Evolutionary conservation across 768 basidiomycete species (phyloP).

Genomic region (Asterophora parasitica): DNA sequence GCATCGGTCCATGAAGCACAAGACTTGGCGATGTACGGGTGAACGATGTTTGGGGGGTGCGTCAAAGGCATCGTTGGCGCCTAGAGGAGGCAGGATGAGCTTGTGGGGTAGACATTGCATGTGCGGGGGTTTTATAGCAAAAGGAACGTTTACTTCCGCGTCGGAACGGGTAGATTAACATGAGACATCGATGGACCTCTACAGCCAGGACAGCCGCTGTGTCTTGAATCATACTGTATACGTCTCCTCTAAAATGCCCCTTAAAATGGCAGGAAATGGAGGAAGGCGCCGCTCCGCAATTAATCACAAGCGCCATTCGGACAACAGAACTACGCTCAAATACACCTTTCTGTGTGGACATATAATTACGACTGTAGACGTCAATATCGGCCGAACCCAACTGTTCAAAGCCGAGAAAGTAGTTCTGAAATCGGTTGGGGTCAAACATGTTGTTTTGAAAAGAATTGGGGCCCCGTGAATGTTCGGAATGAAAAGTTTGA

Average conservation of each 20-base stretch:
- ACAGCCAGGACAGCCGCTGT: too few species aligned
- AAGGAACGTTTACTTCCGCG: background rate
- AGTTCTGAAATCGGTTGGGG: too few species aligned
- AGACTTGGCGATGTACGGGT: slow-evolving; percentile 6
- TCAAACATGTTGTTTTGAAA: too few species aligned
- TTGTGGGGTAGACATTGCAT: background rate
- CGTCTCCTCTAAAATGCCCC: background rate
- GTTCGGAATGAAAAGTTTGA: too few species aligned
- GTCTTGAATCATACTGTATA: background rate
- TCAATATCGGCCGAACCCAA: too few species aligned
- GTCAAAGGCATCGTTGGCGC: background rate
- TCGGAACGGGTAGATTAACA: background rate
- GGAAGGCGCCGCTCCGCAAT: background rate
- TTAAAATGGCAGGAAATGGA: background rate
- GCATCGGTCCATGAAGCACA: slow-evolving; percentile 15
- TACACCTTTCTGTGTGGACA: too few species aligned
- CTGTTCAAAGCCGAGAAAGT: too few species aligned
- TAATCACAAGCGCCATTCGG: background rate
- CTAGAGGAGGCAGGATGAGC: too few species aligned
- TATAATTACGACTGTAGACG: too few species aligned
- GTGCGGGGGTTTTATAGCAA: slow-evolving; percentile 5
- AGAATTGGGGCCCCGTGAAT: too few species aligned
- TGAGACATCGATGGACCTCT: background rate
- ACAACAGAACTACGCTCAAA: too few species aligned
- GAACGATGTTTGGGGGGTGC: background rate